Base-by-base conservation (phyloP, 2,329 filamentous ascomycete species). In the Didymella pinodella region DNA sequence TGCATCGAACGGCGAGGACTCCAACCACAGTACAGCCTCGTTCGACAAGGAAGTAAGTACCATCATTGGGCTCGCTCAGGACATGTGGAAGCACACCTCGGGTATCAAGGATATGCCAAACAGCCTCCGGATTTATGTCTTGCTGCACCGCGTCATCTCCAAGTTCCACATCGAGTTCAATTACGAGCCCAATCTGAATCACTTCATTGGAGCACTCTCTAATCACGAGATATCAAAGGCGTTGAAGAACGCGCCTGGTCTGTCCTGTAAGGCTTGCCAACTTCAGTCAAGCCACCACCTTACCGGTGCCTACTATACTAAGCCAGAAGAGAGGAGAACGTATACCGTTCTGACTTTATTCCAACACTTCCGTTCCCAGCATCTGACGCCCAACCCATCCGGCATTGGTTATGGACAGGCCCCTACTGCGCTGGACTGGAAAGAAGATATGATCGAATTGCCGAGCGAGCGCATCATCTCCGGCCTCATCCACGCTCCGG, bases 71-170 rank as follows among this genome's bases (percentile, higher is more conserved):
- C 82, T 83, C 68, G 84, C 86, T 4, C 82, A 85, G 58, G 84
- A 86, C 25, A 75, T 89, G 34, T 93, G 90, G 89, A 84, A 84
- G 61, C 77, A 80, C 22, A 83, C 88, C 2, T 82, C 82, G 7
- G 81, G 82, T 3, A 79, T 91, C 62, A 85, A 85, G 65, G 84
- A 87, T 49, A 76, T 92, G 16, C 83, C 87, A 14, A 83, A 84
- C 38, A 84, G 84, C 59, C 81, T 91, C 46, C 86, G 87, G 64
- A 81, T 90, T 16, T 85, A 85, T 59, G 83, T 87, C 46, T 80
- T 90, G 10, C 82, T 93, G 41, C 82, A 89, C 69, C 86, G 90
- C 70, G 77, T 88, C 50, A 81, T 84, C 55, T 82, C 82, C 54
- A 81, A 80, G 34, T 91, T 88, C 68, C 79, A 82, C 43, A 74